phyloP scores from a whole-genome alignment of 2,329 filamentous ascomycete genomes.

The Fusarium mangiferae region DNA sequence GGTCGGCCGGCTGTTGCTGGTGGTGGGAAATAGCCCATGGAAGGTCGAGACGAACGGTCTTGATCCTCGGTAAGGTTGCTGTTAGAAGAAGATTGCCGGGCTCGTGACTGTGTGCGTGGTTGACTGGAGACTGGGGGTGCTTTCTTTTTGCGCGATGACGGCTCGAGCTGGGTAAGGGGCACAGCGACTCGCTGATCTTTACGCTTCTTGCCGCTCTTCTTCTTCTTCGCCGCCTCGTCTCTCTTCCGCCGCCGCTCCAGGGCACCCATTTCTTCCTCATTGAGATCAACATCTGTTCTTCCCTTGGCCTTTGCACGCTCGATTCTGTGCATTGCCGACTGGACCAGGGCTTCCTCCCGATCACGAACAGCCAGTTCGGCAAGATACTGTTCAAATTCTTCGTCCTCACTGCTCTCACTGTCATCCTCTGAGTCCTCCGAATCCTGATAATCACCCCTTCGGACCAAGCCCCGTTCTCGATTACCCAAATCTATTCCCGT shows the following conservation, averaged over 20 bases:
- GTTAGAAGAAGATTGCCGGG: slow-evolving; percentile 51
- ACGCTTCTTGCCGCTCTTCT: slow-evolving; percentile 51
- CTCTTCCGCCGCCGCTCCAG: slow-evolving; percentile 75
- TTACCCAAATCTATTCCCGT: slow-evolving; percentile 68
- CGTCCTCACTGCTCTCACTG: slow-evolving; percentile 49
- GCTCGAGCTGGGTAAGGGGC: slow-evolving; percentile 63
- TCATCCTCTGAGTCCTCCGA: slow-evolving; percentile 48
- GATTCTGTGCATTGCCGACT: slow-evolving; percentile 83
- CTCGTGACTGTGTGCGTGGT: slow-evolving; percentile 49
- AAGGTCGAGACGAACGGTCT: slow-evolving; percentile 54
- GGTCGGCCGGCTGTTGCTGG: slow-evolving; percentile 55
- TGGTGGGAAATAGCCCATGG: slow-evolving; percentile 63
- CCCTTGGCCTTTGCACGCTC: slow-evolving; percentile 80
- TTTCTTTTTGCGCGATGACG: slow-evolving; percentile 52
- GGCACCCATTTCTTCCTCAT: slow-evolving; percentile 81
- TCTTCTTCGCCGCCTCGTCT: slow-evolving; percentile 52
- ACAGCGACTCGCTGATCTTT: slow-evolving; percentile 63
- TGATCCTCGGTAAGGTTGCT: slow-evolving; percentile 51
- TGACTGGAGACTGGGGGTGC: slow-evolving; percentile 34
- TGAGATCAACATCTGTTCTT: slow-evolving; percentile 82
- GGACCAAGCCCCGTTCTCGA: slow-evolving; percentile 50
- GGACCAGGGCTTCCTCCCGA: slow-evolving; percentile 79
- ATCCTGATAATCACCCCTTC: slow-evolving; percentile 50
- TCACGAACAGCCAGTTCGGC: slow-evolving; percentile 68
- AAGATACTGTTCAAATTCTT: slow-evolving; percentile 60